Percentiles rank a stretch among this genome's conserved stretches.
Conservation (phyloP, 2,329 filamentous ascomycete species). For the Colletotrichum sublineola region DNA sequence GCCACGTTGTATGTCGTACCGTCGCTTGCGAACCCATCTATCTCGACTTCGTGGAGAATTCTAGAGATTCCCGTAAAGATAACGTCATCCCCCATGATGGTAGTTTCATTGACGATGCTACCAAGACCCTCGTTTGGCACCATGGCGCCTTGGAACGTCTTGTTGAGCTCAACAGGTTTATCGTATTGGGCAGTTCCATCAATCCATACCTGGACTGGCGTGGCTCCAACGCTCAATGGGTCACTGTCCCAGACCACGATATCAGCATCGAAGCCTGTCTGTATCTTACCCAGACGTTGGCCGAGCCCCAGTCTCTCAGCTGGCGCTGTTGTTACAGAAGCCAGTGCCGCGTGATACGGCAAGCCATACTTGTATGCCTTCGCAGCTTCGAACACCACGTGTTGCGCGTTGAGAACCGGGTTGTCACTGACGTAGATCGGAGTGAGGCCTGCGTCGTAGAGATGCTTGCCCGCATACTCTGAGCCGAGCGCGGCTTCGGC, state of each 20-base stretch:
- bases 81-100: slow-evolving; percentile 51
- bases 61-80: slow-evolving; percentile 70
- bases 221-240: slow-evolving; percentile 71
- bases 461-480: slow-evolving; percentile 74
- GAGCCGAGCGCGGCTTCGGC: slow-evolving; percentile 74
- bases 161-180: slow-evolving; percentile 65
- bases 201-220: slow-evolving; percentile 74
- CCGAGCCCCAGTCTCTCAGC: slow-evolving; percentile 70
- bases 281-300: slow-evolving; percentile 70
- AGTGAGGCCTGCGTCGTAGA: slow-evolving; percentile 74
- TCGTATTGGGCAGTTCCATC: slow-evolving; percentile 72
- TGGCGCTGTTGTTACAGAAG: slow-evolving; percentile 70
- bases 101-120: slow-evolving; percentile 56
- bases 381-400: slow-evolving; percentile 75
- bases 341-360: slow-evolving; percentile 70
- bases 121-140: slow-evolving; percentile 56
- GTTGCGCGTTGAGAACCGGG: slow-evolving; percentile 77
- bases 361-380: slow-evolving; percentile 72
- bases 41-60: slow-evolving; percentile 61
- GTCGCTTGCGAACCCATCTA: slow-evolving; percentile 41
- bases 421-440: slow-evolving; percentile 78
- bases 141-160: slow-evolving; percentile 58
- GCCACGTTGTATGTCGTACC: slow-evolving; percentile 62
- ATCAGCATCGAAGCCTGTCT: slow-evolving; percentile 72
- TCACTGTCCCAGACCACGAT: slow-evolving; percentile 74